Evolutionary conservation across 805 yeast genomes (phyloP), one percentile per base, ranked within the genome.

Genomic region (Komagataella mondaviorum): DNA sequence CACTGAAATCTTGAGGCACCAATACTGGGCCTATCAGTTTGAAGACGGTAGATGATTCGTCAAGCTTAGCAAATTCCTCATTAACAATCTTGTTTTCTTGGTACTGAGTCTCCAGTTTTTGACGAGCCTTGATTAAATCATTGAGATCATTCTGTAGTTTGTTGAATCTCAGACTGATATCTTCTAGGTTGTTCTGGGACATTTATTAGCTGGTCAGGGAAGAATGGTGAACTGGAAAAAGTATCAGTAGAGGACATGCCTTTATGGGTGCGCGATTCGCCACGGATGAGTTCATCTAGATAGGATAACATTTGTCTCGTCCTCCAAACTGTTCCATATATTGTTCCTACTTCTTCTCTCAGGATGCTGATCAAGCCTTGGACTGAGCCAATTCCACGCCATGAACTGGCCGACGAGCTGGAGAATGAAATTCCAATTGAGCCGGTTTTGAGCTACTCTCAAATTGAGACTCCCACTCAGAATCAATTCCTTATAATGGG

Each of bases 21-120:
- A 93, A 72, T 3, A 91, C 89, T 6, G 96, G 95, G 1, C 99
- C 99, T 23, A 91, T 85, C 56, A 90, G 74, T 67, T 93, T 93
- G 70, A 79, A 93, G 23, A 93, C 81, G 59, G 85, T 86, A 43
- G 80, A 85, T 20, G 20, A 18, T 52, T 77, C 76, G 52, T 86
- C 69, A 47, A 68, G 59, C 6, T 55, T 57, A 24, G 76, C 78
- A 59, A 93, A 86, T 67, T 93, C 99, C 52, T 78, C 82, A 56
- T 81, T 74, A 14, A 93, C 99, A 49, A 93, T 90, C 59, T 81
- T 81, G 65, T 90, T 90, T 65, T 93, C 99, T 66, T 93, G 99
- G 59, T 73, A 78, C 68, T 93, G 99, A 1, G 97, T 87, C 63
- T 93, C 99, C 48, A 93, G 75, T 61, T 83, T 79, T 57, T 91